phyloP scores from a whole-genome alignment of 1,284 basidiomycete species.

The Papiliotrema terrestris region DNA sequence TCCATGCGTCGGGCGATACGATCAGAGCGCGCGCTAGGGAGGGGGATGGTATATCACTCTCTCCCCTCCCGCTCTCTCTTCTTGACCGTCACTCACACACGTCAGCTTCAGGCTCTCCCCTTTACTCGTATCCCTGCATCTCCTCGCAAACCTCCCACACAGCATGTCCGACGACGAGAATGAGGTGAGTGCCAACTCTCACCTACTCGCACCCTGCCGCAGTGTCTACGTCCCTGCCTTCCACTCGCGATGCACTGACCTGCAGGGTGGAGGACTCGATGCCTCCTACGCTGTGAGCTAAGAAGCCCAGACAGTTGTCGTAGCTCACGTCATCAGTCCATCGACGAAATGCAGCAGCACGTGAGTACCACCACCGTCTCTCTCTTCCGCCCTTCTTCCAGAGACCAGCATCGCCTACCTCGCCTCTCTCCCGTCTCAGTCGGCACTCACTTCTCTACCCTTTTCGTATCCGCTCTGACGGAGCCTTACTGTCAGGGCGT shows the following conservation, averaged over 20 bases:
- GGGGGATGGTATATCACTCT: not conserved
- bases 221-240: not conserved
- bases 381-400: not conserved
- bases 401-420: constrained; percentile 1
- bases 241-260: not conserved
- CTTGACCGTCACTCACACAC: not conserved
- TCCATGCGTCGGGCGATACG: not conserved
- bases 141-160: not conserved
- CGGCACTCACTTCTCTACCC: no score
- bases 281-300: constrained; percentile 8
- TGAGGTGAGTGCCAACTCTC: constrained; percentile 16
- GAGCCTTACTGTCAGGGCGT: no score
- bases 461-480: no score
- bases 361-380: constrained; percentile 50
- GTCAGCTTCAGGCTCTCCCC: not conserved
- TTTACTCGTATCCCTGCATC: not conserved
- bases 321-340: constrained; percentile 59
- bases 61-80: constrained; percentile 4
- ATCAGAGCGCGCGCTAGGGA: not conserved
- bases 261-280: not conserved
- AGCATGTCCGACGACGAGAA: constrained; percentile 35
- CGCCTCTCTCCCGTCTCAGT: not conserved
- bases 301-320: not conserved
- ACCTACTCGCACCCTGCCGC: not conserved
- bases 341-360: constrained; percentile 85